Conservation (phyloP, 768 basidiomycete genomes). For the Holtermannia corniformis region DNA sequence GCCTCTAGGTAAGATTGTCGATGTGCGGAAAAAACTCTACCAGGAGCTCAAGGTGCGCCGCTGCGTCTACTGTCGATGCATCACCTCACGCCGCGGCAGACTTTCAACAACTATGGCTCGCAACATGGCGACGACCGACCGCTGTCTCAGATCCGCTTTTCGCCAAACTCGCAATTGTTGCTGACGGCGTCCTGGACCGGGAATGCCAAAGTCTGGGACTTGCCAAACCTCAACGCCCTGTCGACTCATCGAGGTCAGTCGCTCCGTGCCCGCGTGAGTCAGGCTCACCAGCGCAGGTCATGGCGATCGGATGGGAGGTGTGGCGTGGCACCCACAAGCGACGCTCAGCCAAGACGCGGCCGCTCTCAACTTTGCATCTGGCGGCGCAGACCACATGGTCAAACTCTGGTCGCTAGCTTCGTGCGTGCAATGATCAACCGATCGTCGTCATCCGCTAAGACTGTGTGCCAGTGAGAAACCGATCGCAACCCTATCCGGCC, state of each 20-base stretch:
- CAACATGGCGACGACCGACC: constrained; percentile 97
- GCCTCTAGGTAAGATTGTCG: constrained; percentile 78
- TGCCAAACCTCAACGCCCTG: constrained; percentile 76
- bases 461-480: constrained; percentile 61
- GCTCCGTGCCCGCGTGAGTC: background rate
- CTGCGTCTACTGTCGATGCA: background rate
- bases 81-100: constrained; percentile 45
- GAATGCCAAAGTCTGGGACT: constrained; percentile 86
- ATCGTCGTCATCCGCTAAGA: constrained; percentile 1
- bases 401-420: constrained; percentile 81
- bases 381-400: constrained; percentile 76
- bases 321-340: constrained; percentile 95
- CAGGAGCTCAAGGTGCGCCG: constrained; percentile 70
- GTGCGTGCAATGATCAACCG: constrained; percentile 44
- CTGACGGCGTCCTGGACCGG: constrained; percentile 97
- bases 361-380: constrained; percentile 77
- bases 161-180: constrained; percentile 77
- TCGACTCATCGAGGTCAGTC: constrained; percentile 60
- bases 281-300: constrained; percentile 52
- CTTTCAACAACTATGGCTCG: constrained; percentile 84
- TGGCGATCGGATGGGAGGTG: constrained; percentile 81
- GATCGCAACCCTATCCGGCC: constrained; percentile 75
- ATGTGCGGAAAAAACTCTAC: constrained; percentile 84
- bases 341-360: constrained; percentile 57
- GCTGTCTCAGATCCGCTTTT: constrained; percentile 84